These are phyloP conservation scores for Leccinum variabile DNA, from an alignment of 1,284 basidiomycete species.

Conservation along the genomic window DNA sequence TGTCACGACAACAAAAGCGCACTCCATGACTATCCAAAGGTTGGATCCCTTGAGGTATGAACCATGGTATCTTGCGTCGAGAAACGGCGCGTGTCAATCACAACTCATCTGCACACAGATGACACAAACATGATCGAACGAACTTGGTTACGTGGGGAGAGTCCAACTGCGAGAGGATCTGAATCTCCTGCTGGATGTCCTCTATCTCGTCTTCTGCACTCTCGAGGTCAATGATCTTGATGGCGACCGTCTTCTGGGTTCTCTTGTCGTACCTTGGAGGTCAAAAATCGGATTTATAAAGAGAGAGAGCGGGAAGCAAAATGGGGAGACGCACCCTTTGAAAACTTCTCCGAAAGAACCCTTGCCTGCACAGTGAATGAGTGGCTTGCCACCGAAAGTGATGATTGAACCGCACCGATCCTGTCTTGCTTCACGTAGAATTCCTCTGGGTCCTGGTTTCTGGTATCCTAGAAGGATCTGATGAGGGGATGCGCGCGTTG, in stretches of 20 bases:
- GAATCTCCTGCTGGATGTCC: constrained; percentile 99
- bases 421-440: constrained; percentile 95
- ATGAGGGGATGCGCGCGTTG: constrained; percentile 10
- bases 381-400: not conserved
- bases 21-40: constrained; percentile 99
- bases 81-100: constrained; percentile 30
- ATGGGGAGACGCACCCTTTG: constrained; percentile 69
- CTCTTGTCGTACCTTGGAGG: constrained; percentile 81
- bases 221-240: constrained; percentile 99
- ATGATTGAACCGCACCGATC: constrained; percentile 66
- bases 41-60: constrained; percentile 94
- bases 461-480: constrained; percentile 51
- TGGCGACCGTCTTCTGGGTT: constrained; percentile 90
- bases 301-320: not conserved
- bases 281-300: not conserved
- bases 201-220: constrained; percentile 99
- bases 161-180: constrained; percentile 97
- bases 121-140: constrained; percentile 35
- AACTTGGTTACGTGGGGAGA: constrained; percentile 94
- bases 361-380: constrained; percentile 60
- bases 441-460: constrained; percentile 85
- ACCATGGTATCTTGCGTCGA: constrained; percentile 80
- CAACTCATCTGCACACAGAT: constrained; percentile 26
- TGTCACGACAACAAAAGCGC: constrained; percentile 30
- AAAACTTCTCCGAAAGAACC: constrained; percentile 98